phyloP scores from a whole-genome alignment of 2,329 filamentous ascomycete genomes.

The Aspergillus fumigatiaffinis region DNA sequence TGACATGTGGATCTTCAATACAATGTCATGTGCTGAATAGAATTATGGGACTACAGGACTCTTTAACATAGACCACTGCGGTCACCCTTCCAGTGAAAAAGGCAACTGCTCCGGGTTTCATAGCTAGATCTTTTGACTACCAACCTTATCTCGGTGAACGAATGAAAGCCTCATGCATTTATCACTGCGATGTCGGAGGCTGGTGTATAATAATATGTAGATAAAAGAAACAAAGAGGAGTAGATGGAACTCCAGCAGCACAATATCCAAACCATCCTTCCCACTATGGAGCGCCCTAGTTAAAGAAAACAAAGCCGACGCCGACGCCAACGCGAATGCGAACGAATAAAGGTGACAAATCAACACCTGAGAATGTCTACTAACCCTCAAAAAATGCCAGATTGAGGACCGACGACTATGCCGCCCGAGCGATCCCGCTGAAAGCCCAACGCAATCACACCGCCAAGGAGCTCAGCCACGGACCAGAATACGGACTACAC shows the following conservation, averaged over 20 bases:
- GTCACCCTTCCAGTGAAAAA: neutral
- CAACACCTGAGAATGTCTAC: neutral
- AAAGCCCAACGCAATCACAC: neutral
- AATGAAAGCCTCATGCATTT: neutral
- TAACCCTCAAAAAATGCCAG: neutral
- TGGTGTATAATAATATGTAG: neutral
- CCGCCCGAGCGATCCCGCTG: no score
- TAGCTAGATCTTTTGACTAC: neutral
- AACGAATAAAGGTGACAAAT: neutral
- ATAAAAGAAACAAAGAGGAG: neutral
- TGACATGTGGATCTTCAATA: slow-evolving; percentile 20
- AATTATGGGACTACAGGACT: neutral
- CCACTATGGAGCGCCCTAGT: neutral
- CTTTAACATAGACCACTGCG: no score
- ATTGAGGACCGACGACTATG: no score
- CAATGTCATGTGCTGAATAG: slow-evolving; percentile 1
- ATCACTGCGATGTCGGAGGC: neutral
- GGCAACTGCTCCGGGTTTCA: neutral
- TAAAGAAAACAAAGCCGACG: neutral
- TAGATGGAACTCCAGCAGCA: neutral
- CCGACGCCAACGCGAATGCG: slow-evolving; percentile 1
- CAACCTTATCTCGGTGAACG: neutral
- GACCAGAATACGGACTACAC: slow-evolving; percentile 45
- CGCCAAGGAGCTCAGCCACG: neutral
- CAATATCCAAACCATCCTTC: neutral